Evolutionary conservation across 208 protist genomes (phyloP).

Genomic region (Acanthamoeba castellanii): DNA sequence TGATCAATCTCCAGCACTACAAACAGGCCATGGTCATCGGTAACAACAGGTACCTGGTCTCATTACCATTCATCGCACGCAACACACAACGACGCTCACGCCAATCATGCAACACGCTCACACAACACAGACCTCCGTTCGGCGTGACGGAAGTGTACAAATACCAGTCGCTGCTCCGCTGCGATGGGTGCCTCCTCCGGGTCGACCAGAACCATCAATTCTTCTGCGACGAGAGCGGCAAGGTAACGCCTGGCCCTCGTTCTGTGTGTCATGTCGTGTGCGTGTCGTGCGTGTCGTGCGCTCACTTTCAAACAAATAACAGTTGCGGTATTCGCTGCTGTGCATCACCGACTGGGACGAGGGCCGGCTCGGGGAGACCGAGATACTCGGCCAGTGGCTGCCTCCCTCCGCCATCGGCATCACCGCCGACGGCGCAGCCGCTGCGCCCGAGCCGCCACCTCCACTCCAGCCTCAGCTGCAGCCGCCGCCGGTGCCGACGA

Average conservation of each 20-base stretch:
- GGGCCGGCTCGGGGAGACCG: neutral
- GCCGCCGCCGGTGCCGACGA: too few species aligned
- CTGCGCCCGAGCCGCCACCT: too few species aligned
- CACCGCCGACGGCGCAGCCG: too few species aligned
- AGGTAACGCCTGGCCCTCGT: neutral
- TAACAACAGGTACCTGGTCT: neutral
- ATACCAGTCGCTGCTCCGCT: neutral
- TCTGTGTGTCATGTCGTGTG: neutral
- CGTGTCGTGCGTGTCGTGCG: neutral
- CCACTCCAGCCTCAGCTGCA: too few species aligned
- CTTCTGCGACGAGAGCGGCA: neutral
- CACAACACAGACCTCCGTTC: neutral
- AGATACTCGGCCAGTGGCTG: neutral
- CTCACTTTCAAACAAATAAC: too few species aligned
- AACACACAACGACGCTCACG: too few species aligned
- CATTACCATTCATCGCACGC: too few species aligned
- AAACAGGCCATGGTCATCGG: neutral
- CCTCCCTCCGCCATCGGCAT: neutral
- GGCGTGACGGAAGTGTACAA: neutral
- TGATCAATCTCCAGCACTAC: neutral
- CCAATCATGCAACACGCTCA: too few species aligned
- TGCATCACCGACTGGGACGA: slow-evolving; percentile 40
- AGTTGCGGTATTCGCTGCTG: neutral
- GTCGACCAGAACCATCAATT: neutral
- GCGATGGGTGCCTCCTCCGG: too few species aligned